Evolutionary conservation across 768 basidiomycete species (phyloP), one percentile per base, ranked within the genome.

Genomic region (Tricholoma terreum): DNA sequence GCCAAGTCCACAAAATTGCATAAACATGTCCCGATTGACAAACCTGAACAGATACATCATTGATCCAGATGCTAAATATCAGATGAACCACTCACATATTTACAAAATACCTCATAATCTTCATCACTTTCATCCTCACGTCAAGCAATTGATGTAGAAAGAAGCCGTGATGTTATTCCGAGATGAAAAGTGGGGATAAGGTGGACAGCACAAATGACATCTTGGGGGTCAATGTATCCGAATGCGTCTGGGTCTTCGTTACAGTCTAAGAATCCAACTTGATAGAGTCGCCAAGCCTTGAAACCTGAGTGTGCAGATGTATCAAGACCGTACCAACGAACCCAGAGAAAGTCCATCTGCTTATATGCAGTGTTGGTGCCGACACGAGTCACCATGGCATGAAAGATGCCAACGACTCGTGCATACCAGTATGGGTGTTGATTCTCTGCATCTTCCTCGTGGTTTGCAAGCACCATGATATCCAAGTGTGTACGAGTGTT

Each of bases 151-250:
- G 45, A 46, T 46, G 45, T 22, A 46, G 45, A 46, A 14, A 46
- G 45, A 14, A 46, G 22, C 2, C 12, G 4, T 3, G 45, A 27
- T 46, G 45, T 14, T 46, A 24, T 46, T 46, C 45, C 45, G n/a
- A 27, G 27, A 8, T 46, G 24, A 27, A 46, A 46, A 24, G 45
- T 10, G 12, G 42, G 42, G 22, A 43, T 43, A 21, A 43, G 42
- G 21, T 46, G 45, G 15, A 46, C 24, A 14, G 45, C 74, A 0
- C 73, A 64, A 27, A 83, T 62, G 3, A 84, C 70, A 0, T 65
- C 59, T 0, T 58, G 54, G 0, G 81, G 82, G 59, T 83, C 71
- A 0, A 83, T 22, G 49, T 84, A 84, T 0, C 80, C 73, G 59
- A 81, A 83, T 1, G 75, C 22, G 15, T 24, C 45, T 8, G 24